Evolutionary conservation across 345 rosid species (phyloP), one percentile per base, ranked within the genome.

Genomic region (Punica granatum): DNA sequence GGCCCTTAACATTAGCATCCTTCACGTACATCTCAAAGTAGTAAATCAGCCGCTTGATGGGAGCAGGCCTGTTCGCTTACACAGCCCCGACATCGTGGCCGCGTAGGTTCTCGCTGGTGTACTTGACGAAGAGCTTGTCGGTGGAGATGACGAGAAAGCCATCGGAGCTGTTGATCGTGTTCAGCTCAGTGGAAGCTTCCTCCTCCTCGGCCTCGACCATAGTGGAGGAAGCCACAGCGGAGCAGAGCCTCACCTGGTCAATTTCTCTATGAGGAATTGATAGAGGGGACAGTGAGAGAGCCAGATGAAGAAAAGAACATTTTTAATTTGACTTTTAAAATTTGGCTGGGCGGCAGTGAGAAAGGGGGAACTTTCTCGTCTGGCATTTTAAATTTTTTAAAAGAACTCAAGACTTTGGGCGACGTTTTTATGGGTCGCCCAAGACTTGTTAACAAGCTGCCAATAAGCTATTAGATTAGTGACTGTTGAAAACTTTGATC

Each of bases 1-100:
- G 86, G 0, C 97, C 96, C 75, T 84, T 94, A 25, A 41, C 69
- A 18, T 96, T 96, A 68, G 88, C 90, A 65, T 89, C 77, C 76
- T 81, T 85, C 41, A 91, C 92, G 63, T 73, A 81, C 74, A 94
- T 89, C 96, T 94, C 99, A 66, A 94, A 94, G 81, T 89, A 94
- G 82, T 91, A 94, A 66, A 81, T 67, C 21, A 89, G 81, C 61
- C 90, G 81, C 85, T 85, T 86, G 33, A 74, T 76, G 5, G 96
- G 96, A 37, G 92, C 98, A 41, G 96, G 92, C 73, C 67, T 83
- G 77, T 91, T 82, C 46, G 90, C 93, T 70, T 94, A 96, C 44
- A 88, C 86, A 53, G 84, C 93, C 28, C 99, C 99, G 3, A 91
- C 98, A 34, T 89, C 98, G 71, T 89, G 87, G 10, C 90, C 95